Conservation (phyloP, 768 basidiomycete genomes). For the Phylloporus arenicola region DNA sequence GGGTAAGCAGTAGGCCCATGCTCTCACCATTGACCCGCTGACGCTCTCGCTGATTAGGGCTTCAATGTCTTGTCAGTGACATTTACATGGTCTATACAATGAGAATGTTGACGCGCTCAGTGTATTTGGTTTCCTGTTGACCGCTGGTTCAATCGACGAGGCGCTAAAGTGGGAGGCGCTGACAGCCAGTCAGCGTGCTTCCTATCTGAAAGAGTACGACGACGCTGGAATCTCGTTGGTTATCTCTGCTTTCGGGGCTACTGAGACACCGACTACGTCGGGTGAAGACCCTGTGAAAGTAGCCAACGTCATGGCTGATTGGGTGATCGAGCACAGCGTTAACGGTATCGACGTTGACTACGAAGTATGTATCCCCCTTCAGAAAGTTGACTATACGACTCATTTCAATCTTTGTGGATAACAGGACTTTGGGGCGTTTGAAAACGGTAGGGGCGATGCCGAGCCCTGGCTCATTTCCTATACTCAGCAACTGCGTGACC, state of each 20-base stretch:
- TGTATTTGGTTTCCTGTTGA: conserved; percentile 38
- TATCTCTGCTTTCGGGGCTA: conserved; percentile 47
- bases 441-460: conserved; percentile 29
- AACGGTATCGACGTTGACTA: conserved; percentile 53
- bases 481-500: conserved; percentile 25
- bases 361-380: conserved; percentile 25
- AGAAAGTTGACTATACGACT: not conserved
- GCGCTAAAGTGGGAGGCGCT: conserved; percentile 41
- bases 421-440: conserved; percentile 30
- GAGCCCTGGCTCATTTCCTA: conserved; percentile 30
- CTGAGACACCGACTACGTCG: conserved; percentile 34
- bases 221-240: conserved; percentile 52
- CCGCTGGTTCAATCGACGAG: conserved; percentile 38
- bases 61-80: conserved; percentile 28
- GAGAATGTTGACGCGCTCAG: conserved; percentile 9
- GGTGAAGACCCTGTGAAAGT: conserved; percentile 33
- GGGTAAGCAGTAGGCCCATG: conserved; percentile 24
- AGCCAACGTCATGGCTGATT: conserved; percentile 39
- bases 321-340: conserved; percentile 40
- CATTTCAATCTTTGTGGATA: not conserved
- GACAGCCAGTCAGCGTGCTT: conserved; percentile 31
- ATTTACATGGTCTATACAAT: not conserved
- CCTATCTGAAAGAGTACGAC: conserved; percentile 42
- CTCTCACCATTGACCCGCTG: not conserved
- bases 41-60: conserved; percentile 11